These are phyloP conservation scores for Artemisia annua DNA, from an alignment of 129 eudicot genomes.

Conservation along the genomic window DNA sequence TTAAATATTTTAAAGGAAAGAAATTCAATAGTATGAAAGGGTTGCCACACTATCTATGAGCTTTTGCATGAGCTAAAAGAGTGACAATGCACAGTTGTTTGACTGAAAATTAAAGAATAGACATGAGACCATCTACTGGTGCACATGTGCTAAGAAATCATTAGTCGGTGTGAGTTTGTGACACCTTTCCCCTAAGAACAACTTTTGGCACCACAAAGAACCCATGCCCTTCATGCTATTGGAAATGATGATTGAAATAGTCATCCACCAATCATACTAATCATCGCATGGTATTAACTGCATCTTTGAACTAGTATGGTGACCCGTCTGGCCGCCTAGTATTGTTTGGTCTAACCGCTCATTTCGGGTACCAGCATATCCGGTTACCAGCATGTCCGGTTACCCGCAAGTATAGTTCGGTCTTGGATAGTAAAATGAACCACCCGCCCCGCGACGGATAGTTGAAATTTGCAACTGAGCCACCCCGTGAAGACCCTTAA, in stretches of 20 bases:
- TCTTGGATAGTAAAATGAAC: too few species aligned
- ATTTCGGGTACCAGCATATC: too few species aligned
- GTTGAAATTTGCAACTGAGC: too few species aligned
- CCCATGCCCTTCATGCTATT: slow-evolving; percentile 26
- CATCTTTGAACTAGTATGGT: background rate
- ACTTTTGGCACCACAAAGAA: slow-evolving; percentile 34
- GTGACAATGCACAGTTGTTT: slow-evolving; percentile 22
- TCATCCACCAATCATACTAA: slow-evolving; percentile 4
- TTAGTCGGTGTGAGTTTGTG: slow-evolving; percentile 16
- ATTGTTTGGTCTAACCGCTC: too few species aligned
- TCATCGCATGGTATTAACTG: background rate
- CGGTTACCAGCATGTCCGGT: too few species aligned
- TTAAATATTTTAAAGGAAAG: too few species aligned
- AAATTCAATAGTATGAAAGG: too few species aligned
- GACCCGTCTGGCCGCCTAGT: too few species aligned
- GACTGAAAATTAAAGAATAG: slow-evolving; percentile 18
- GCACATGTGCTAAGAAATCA: slow-evolving; percentile 38
- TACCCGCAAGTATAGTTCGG: too few species aligned
- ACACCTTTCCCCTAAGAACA: slow-evolving; percentile 24
- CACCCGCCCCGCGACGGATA: too few species aligned
- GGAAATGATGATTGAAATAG: slow-evolving; percentile 24
- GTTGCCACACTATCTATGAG: background rate
- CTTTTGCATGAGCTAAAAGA: slow-evolving; percentile 12
- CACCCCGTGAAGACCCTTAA: too few species aligned
- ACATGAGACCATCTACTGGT: slow-evolving; percentile 23